Conservation (phyloP, 228 moss, liverwort and hornwort species). For the Sphagnum fallax region DNA sequence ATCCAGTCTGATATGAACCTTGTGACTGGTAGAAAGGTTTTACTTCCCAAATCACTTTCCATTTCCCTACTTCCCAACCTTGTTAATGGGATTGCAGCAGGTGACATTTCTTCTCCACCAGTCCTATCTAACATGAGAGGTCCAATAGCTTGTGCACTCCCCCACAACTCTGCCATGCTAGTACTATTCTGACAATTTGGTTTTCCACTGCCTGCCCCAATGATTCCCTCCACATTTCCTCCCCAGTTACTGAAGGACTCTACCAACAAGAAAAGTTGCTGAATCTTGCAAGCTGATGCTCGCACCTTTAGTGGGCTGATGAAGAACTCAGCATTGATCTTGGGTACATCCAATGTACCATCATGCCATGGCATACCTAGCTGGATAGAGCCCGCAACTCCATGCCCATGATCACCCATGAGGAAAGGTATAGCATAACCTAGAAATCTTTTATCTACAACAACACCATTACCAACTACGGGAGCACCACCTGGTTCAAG, state of each 20-base stretch:
- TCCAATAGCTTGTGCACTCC: conserved; percentile 9
- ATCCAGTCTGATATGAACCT: conserved; percentile 98
- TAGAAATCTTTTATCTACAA: conserved; percentile 17
- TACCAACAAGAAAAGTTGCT: conserved; percentile 49
- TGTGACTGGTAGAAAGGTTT: conserved; percentile 74
- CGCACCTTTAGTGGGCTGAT: conserved; percentile 57
- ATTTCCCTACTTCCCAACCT: conserved; percentile 37
- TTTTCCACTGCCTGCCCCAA: conserved; percentile 10
- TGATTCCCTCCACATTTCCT: conserved; percentile 44
- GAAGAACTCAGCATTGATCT: conserved; percentile 77
- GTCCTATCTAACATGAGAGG: conserved; percentile 32
- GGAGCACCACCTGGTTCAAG: not conserved
- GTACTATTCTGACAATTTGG: conserved; percentile 7
- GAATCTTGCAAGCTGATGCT: conserved; percentile 64
- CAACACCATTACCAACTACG: not conserved
- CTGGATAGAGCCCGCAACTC: conserved; percentile 70
- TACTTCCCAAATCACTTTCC: conserved; percentile 44
- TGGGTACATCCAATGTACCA: conserved; percentile 78
- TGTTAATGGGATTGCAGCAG: conserved; percentile 35
- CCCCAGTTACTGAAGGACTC: conserved; percentile 52
- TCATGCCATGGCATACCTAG: conserved; percentile 89
- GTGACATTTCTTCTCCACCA: conserved; percentile 47
- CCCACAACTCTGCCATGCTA: conserved; percentile 9
- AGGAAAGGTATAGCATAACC: conserved; percentile 58
- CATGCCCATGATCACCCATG: conserved; percentile 62